Evolutionary conservation across 2,329 filamentous ascomycete genomes (phyloP).

Genomic region (Catunica adiposa): DNA sequence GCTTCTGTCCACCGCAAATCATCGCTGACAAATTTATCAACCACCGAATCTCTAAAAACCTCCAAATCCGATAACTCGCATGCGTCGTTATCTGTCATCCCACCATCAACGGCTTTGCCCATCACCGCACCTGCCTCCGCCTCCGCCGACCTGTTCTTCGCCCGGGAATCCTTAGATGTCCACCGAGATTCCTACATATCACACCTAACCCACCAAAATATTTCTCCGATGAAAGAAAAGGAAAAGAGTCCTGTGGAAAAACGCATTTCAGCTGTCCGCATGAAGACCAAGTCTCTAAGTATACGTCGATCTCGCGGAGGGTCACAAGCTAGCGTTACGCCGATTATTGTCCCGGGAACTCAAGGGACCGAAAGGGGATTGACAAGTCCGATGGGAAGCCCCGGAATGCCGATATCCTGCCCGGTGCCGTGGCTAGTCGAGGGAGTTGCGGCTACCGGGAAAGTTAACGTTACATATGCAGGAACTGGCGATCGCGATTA

Average conservation of each 20-base stretch:
- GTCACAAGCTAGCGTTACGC: neutral
- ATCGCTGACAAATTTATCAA: neutral
- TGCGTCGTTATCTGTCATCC: neutral
- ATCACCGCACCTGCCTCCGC: neutral
- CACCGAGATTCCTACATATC: neutral
- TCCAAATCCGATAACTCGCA: neutral
- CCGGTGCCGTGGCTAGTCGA: neutral
- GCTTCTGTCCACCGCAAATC: neutral
- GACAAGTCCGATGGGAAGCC: neutral
- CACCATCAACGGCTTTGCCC: neutral
- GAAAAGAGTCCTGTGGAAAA: slow-evolving; percentile 1
- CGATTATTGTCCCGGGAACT: neutral
- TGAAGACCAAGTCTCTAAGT: slow-evolving; percentile 1
- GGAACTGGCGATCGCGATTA: slow-evolving; percentile 1
- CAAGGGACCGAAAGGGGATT: neutral
- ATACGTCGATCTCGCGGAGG: neutral
- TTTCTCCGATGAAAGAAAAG: neutral
- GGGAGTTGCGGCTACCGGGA: neutral
- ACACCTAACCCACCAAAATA: too few relatives aligned
- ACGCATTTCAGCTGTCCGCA: neutral
- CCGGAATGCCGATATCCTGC: neutral
- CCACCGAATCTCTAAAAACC: neutral
- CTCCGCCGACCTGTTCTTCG: neutral
- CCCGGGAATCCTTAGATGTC: neutral
- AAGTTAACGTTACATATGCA: neutral